Evolutionary conservation across 2,329 filamentous ascomycete species (phyloP).

Genomic region (Neonectria neomacrospora): DNA sequence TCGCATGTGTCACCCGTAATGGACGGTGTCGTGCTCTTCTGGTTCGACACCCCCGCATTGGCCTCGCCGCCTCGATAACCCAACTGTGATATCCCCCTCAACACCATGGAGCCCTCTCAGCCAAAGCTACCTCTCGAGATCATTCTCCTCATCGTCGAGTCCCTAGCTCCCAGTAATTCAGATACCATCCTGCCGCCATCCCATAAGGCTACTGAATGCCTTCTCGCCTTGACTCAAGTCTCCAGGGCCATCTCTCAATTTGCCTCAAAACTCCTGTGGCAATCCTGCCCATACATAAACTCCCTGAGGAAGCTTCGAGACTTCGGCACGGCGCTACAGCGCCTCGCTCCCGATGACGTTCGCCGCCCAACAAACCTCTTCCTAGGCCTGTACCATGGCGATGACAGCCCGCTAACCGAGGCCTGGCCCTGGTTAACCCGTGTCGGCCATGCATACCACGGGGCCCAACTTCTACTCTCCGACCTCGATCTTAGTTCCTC

Average conservation of each 20-base stretch:
- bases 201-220: slow-evolving; percentile 18
- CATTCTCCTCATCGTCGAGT: slow-evolving; percentile 10
- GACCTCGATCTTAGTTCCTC: background rate
- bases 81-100: background rate
- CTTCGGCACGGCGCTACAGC: slow-evolving; percentile 9
- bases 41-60: background rate
- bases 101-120: slow-evolving; percentile 6
- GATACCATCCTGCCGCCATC: slow-evolving; percentile 19
- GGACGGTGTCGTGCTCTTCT: background rate
- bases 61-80: background rate
- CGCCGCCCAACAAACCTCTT: slow-evolving; percentile 17
- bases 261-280: slow-evolving; percentile 19
- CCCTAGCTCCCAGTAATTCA: slow-evolving; percentile 16
- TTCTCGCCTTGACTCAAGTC: slow-evolving; percentile 17
- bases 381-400: slow-evolving; percentile 14
- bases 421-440: slow-evolving; percentile 9
- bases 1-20: background rate
- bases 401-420: background rate
- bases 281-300: slow-evolving; percentile 15
- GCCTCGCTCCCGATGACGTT: slow-evolving; percentile 15
- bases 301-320: slow-evolving; percentile 8
- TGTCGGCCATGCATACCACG: background rate
- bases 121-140: slow-evolving; percentile 5
- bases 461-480: background rate
- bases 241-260: slow-evolving; percentile 15